Base-by-base conservation (phyloP, 169 alveolate species). In the Plasmodium ovale region DNA sequence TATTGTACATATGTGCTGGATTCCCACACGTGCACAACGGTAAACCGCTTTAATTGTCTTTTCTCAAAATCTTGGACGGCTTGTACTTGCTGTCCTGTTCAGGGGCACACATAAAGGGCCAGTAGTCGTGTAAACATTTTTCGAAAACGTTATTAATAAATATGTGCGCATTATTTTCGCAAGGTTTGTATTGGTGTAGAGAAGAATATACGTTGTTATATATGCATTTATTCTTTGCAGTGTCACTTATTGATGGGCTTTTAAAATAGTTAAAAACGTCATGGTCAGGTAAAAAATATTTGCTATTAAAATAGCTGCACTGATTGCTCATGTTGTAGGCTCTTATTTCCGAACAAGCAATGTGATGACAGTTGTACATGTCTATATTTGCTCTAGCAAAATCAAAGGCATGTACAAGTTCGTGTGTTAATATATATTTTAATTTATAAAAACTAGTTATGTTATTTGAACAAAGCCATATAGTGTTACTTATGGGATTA, bases 271-370 rank as follows among this genome's bases (percentile, higher is more conserved):
- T 77, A 65, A 73, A 79, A 39, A 72, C 94, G 53, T 62, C 92
- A n/a, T 64, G 65, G 33, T 67, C 54, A 23, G 72, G 47, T 68
- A n/a, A 27, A 51, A 53, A 69, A 19, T 59, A 56, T 37, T 70
- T 72, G 21, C 93, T 84, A 49, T 87, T 74, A 89, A 87, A 89
- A 68, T 77, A 72, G 49, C 92, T 87, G 77, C 95, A 93, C 74
- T 93, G 94, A 37, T 85, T 91, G 58, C 94, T 91, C 72, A 93
- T 74, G 68, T 93, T 90, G 39, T 73, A 73, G 16, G 95, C 95
- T 54, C 95, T 71, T 54, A 93, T 90, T 74, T 93, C 95, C 25
- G 95, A 87, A 68, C 95, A 93, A 53, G 95, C 95, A 27, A 93
- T 72, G 23, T 93, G 95, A 16, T 88, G 87, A 60, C 94, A 87